Percentiles rank a stretch among this genome's conserved stretches.
Conservation (phyloP, 371 early-diverging fungal species). For the Chytridiales sp. region DNA sequence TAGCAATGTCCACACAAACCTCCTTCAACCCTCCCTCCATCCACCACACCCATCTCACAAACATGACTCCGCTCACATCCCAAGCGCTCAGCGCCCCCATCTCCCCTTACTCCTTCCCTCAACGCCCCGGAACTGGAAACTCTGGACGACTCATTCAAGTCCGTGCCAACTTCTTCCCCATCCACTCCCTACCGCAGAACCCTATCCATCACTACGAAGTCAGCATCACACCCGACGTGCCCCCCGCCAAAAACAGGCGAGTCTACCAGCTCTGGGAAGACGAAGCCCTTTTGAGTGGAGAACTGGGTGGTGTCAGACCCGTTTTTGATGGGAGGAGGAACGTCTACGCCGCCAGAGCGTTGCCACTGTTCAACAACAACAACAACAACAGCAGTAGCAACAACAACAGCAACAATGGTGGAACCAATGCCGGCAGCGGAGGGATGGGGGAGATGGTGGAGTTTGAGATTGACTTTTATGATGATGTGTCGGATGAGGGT, state of each 20-base stretch:
- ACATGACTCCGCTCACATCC: no score
- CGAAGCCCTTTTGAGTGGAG: conserved; percentile 25
- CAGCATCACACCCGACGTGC: conserved; percentile 48
- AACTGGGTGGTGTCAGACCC: conserved; percentile 36
- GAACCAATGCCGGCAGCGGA: no score
- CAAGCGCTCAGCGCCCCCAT: no score
- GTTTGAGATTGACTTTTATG: conserved; percentile 41
- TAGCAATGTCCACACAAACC: background rate
- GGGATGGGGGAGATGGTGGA: conserved; percentile 21
- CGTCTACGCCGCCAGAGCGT: conserved; percentile 51
- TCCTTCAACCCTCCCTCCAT: background rate
- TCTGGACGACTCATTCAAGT: conserved; percentile 48
- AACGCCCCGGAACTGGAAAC: conserved; percentile 37
- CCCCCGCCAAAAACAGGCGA: conserved; percentile 49
- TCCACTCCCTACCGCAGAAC: conserved; percentile 39
- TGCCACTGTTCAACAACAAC: conserved; percentile 49
- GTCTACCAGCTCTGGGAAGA: conserved; percentile 53
- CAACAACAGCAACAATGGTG: no score
- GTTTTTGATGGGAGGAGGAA: conserved; percentile 69
- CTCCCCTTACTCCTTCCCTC: conserved; percentile 29
- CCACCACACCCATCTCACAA: conserved; percentile 3
- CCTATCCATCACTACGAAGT: conserved; percentile 53
- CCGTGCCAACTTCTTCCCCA: conserved; percentile 53
- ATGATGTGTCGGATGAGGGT: conserved; percentile 39
- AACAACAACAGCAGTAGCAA: no score